Conservation (phyloP, 192 early-diverging fungal genomes). For the Coemansia reversa region DNA sequence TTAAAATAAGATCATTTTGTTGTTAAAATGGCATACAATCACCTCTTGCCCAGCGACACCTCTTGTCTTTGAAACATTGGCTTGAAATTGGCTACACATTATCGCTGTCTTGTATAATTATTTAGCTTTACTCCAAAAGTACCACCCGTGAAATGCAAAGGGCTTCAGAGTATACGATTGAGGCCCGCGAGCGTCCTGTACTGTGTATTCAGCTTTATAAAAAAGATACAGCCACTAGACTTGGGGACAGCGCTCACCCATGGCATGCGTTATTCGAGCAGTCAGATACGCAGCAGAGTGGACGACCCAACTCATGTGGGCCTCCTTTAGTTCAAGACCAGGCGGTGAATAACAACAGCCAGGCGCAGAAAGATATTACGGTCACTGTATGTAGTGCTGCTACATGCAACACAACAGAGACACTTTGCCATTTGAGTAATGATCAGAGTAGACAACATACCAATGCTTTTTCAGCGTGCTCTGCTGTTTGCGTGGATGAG, state of each 20-base stretch:
- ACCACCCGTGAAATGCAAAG: not conserved
- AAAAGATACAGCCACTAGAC: not conserved
- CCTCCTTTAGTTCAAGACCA: not conserved
- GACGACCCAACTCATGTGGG: too few relatives aligned
- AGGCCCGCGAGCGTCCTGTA: not conserved
- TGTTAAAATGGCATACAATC: not conserved
- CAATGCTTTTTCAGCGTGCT: not conserved
- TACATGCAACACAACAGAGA: not conserved
- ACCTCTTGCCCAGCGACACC: not conserved
- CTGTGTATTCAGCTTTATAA: not conserved
- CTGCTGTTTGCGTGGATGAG: constrained; percentile 5
- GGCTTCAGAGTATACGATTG: not conserved
- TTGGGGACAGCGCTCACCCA: not conserved
- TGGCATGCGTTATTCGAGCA: constrained; percentile 11
- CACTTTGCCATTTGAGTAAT: not conserved
- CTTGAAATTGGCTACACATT: not conserved
- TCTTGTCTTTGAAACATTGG: not conserved
- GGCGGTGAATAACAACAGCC: not conserved
- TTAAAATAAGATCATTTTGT: too few relatives aligned
- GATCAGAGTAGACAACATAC: not conserved
- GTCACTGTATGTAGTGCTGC: not conserved
- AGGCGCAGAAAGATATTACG: not conserved
- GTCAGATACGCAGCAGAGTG: not conserved
- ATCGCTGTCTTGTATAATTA: not conserved
- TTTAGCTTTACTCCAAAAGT: not conserved